Evolutionary conservation across 805 yeast species (phyloP).

Genomic region (Candida quercuum): DNA sequence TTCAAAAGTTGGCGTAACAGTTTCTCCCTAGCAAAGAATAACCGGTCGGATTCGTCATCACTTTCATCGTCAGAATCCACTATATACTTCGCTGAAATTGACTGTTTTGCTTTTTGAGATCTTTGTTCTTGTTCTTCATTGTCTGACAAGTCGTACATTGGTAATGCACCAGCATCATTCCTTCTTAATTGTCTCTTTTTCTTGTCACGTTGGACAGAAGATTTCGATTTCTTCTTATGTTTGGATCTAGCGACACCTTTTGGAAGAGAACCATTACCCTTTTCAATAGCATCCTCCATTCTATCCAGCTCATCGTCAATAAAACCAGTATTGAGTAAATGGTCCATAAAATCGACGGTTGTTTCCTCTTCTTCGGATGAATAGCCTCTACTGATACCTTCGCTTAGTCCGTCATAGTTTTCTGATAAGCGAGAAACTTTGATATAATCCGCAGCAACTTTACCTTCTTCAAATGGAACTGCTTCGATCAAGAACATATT

Average conservation of each 20-base stretch:
- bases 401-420: too few species aligned
- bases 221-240: conserved; percentile 5
- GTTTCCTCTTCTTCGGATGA: conserved; percentile 37
- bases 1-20: conserved; percentile 33
- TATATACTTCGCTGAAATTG: conserved; percentile 49
- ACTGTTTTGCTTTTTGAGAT: neutral
- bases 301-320: conserved; percentile 17
- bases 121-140: conserved; percentile 17
- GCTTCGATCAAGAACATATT: conserved; percentile 35
- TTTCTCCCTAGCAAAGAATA: conserved; percentile 53
- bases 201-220: conserved; percentile 3
- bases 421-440: too few species aligned
- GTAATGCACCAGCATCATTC: conserved; percentile 11
- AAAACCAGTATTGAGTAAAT: conserved; percentile 11
- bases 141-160: conserved; percentile 29
- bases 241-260: conserved; percentile 21
- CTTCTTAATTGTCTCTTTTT: conserved; percentile 8
- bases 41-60: conserved; percentile 48
- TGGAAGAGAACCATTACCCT: conserved; percentile 1
- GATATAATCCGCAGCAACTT: conserved; percentile 30
- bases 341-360: too few species aligned
- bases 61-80: conserved; percentile 60
- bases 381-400: conserved; percentile 12
- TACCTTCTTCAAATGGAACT: conserved; percentile 31
- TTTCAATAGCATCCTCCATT: conserved; percentile 13